A percentile compares a stretch with the other conserved stretches of the same genome.
phyloP scores from a whole-genome alignment of 208 protist genomes.

The Lotmaria passim region DNA sequence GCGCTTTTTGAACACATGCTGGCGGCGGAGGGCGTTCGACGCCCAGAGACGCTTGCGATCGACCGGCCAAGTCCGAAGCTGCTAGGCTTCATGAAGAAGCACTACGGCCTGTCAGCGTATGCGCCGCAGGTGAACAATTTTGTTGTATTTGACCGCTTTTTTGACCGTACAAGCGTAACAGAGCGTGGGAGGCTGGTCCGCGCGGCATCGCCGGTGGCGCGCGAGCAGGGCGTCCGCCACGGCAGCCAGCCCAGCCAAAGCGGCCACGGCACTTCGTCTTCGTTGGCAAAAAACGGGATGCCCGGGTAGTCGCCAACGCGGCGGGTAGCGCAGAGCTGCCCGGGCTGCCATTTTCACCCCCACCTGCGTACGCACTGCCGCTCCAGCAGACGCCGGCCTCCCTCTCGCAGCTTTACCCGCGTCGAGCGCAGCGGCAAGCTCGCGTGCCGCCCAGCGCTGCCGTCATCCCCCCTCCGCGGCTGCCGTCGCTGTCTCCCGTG shows the following conservation, averaged over 20 bases:
- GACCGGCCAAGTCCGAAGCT: slow-evolving; percentile 93
- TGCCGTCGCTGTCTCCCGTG: slow-evolving; percentile 12
- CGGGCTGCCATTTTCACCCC: not conserved
- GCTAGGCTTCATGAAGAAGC: slow-evolving; percentile 83
- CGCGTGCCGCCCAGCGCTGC: too few relatives aligned
- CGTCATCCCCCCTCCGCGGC: not conserved
- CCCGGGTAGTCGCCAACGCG: slow-evolving; percentile 27
- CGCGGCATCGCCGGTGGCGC: not conserved
- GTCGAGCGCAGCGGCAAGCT: too few relatives aligned
- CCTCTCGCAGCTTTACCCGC: too few relatives aligned
- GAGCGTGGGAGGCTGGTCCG: slow-evolving; percentile 54
- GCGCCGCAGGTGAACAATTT: slow-evolving; percentile 93
- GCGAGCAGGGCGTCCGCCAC: not conserved
- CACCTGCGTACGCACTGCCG: not conserved
- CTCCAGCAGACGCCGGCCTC: not conserved
- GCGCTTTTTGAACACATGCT: slow-evolving; percentile 85
- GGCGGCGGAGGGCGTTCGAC: slow-evolving; percentile 19
- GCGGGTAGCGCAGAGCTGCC: not conserved
- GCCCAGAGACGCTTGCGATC: slow-evolving; percentile 81
- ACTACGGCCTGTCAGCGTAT: slow-evolving; percentile 83
- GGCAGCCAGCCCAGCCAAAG: not conserved
- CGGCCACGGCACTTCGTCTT: too few relatives aligned
- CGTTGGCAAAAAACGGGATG: slow-evolving; percentile 31
- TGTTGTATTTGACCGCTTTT: slow-evolving; percentile 92
- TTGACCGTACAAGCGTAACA: slow-evolving; percentile 59